Percentiles rank a stretch among this genome's conserved stretches.
These are phyloP conservation scores for Hypoxylon sp. DNA, from an alignment of 2,329 filamentous ascomycete species.

Conservation along the genomic window DNA sequence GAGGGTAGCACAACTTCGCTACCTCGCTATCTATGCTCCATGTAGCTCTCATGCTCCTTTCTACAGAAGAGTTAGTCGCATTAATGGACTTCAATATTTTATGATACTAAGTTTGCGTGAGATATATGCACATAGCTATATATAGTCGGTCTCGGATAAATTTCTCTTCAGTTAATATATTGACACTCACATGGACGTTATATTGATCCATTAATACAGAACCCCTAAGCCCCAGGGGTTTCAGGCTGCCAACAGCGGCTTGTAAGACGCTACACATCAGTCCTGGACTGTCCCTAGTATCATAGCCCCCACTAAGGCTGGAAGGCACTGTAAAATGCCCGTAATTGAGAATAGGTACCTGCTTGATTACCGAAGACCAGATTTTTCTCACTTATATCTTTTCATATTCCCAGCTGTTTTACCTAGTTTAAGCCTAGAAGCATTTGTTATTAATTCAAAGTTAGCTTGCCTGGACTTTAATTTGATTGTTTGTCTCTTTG, in stretches of 20 bases:
- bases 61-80: too few relatives aligned
- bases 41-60: too few relatives aligned
- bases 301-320: not conserved
- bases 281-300: not conserved
- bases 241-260: not conserved
- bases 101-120: too few relatives aligned
- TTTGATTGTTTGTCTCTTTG: not conserved
- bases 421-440: not conserved
- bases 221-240: not conserved
- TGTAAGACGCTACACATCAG: not conserved
- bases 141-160: too few relatives aligned
- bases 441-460: not conserved
- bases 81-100: too few relatives aligned
- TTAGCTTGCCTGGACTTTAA: not conserved
- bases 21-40: not conserved
- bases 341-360: not conserved
- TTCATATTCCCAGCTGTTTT: not conserved
- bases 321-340: not conserved
- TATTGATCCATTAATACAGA: not conserved
- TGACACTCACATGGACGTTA: too few relatives aligned
- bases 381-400: not conserved
- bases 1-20: not conserved
- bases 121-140: too few relatives aligned
- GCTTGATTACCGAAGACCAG: not conserved
- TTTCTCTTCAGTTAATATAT: too few relatives aligned